phyloP scores from a whole-genome alignment of 768 basidiomycete genomes.

The Psilocybe azurescens region DNA sequence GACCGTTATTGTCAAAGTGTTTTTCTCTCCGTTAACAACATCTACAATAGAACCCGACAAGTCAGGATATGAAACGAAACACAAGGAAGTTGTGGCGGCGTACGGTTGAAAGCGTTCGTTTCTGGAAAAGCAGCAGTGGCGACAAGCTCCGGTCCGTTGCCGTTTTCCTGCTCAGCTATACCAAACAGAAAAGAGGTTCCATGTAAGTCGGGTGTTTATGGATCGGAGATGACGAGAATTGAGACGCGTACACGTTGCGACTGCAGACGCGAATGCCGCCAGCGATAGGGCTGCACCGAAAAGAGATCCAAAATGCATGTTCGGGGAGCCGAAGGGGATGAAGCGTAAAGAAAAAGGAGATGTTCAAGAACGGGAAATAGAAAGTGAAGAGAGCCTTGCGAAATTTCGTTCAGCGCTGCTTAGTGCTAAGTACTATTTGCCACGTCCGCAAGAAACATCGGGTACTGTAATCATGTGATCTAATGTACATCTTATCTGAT shows the following conservation, averaged over 20 bases:
- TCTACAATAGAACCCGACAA: conserved; percentile 49
- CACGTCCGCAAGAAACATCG: conserved; percentile 24
- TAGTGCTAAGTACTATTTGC: conserved; percentile 11
- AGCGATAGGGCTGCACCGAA: conserved; percentile 30
- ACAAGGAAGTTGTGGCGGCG: conserved; percentile 33
- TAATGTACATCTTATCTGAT: conserved; percentile 23
- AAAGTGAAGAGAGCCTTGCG: conserved; percentile 9
- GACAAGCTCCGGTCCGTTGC: conserved; percentile 51
- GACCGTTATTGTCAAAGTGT: conserved; percentile 63
- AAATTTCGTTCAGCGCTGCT: neutral
- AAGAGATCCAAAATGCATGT: conserved; percentile 33
- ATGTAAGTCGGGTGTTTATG: conserved; percentile 19
- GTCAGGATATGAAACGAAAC: conserved; percentile 14
- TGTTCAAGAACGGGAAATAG: neutral
- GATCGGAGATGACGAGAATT: conserved; percentile 7
- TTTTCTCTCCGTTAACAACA: conserved; percentile 84
- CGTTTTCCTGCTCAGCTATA: conserved; percentile 15
- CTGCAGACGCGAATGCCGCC: conserved; percentile 27
- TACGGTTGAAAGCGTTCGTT: conserved; percentile 78
- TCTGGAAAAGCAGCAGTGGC: conserved; percentile 68
- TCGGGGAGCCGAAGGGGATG: conserved; percentile 5
- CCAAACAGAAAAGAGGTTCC: conserved; percentile 12
- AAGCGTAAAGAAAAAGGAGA: conserved; percentile 2
- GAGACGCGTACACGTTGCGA: conserved; percentile 25
- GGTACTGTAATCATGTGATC: conserved; percentile 17